These are phyloP conservation scores for Alternaria burnsii DNA, from an alignment of 2,329 filamentous ascomycete species.

Conservation along the genomic window DNA sequence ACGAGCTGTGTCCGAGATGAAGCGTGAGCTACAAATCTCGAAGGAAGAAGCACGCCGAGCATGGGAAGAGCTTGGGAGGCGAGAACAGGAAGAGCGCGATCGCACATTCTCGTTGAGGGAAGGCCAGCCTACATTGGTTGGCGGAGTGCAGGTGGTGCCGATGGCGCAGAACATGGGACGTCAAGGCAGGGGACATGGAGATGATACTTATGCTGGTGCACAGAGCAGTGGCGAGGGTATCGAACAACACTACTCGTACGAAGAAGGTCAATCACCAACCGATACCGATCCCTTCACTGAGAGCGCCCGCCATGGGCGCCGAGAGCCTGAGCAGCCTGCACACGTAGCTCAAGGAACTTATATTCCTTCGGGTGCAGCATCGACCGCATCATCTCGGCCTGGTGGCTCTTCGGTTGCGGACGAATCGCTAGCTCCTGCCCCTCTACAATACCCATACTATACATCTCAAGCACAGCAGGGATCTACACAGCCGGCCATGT, in stretches of 20 bases:
- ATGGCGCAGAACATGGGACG: conserved; percentile 76
- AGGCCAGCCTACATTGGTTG: conserved; percentile 87
- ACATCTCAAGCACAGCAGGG: conserved; percentile 34
- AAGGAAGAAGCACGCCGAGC: conserved; percentile 95
- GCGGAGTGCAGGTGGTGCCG: conserved; percentile 93
- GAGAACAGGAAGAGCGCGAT: conserved; percentile 92
- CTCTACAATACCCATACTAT: conserved; percentile 35
- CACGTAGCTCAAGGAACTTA: conserved; percentile 46
- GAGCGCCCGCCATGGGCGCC: conserved; percentile 35
- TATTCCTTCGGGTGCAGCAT: conserved; percentile 41
- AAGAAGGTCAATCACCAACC: conserved; percentile 61
- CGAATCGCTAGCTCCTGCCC: conserved; percentile 37
- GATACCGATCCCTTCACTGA: conserved; percentile 71
- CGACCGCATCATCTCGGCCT: conserved; percentile 29
- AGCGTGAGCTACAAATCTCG: conserved; percentile 89
- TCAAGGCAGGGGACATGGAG: conserved; percentile 46
- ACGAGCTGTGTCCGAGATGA: conserved; percentile 86
- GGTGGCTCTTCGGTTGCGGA: conserved; percentile 25
- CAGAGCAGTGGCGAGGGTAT: conserved; percentile 45
- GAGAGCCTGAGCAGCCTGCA: conserved; percentile 44
- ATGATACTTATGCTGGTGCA: conserved; percentile 42
- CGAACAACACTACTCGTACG: conserved; percentile 60
- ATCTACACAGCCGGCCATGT: conserved; percentile 33
- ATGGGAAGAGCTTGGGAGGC: conserved; percentile 94
- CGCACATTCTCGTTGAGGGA: conserved; percentile 84